Base-by-base conservation (phyloP, 106 monocot species). In the Amphibolis antarctica region DNA sequence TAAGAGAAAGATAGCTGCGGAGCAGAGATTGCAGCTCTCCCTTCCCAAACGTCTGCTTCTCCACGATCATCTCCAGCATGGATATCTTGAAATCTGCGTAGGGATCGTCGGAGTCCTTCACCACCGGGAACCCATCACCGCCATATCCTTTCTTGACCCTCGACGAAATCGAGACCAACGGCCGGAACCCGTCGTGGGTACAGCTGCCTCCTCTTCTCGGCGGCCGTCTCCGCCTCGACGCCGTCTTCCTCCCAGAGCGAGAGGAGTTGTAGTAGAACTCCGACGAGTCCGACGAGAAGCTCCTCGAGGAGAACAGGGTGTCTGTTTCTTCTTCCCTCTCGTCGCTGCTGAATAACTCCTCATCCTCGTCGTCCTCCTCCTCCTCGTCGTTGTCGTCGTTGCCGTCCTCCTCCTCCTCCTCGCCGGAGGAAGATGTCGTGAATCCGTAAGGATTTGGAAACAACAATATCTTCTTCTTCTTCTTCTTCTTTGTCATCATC, bases 61-160 rank as follows among this genome's bases (percentile, higher is more conserved):
- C 86, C 21, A 80, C 56, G n/a, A 86, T 80, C 86, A 82, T 82
- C 82, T 86, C 86, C 74, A 77, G 69, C 80, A 86, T 80, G 10
- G 86, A 86, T 28, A 56, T 63, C 46, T 71, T 58, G 66, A 86
- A 82, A 56, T 86, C 86, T 23, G 18, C 60, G 48, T 83, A 78
- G 1, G 84, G 88, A 44, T 88, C 84, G 5, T 51, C 70, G 30
- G 88, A 74, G 20, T 68, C 29, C 74, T 79, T 82, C 56, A 79
- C 73, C 22, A 86, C 86, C 3, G 82, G 66, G 23, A 82, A 71
- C 30, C 75, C 60, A 10, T 29, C 45, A 47, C 13, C 44, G 13
- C 18, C 69, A 24, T 30, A 55, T 46, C 42, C 67, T 28, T 13
- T 1, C 57, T 14, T 6, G 14, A 26, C 28, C 14, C 56, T 56